Base-by-base conservation (phyloP, 106 monocot species). In the Dioscorea alata region DNA sequence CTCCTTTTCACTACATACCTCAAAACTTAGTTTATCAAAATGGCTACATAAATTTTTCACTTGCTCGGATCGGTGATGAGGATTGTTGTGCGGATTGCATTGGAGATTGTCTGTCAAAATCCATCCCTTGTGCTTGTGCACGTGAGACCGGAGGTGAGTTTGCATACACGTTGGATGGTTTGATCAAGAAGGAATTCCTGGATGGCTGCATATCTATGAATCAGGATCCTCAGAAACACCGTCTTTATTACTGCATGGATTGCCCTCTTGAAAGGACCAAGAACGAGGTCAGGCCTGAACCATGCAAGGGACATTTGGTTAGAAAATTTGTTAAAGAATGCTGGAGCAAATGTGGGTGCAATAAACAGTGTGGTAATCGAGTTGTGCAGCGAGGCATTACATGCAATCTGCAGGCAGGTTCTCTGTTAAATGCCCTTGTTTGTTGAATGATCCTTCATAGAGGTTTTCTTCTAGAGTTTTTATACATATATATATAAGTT, bases 301-400 rank as follows among this genome's bases (percentile, higher is more conserved):
- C 76, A 33, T 95, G 94, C 71, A 90, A 87, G 54, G 94, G 87
- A 22, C 94, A 94, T 70, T 50, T 78, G 4, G 60, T 84, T 13
- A 76, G 75, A 50, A 91, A 79, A 35, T 92, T 96, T 60, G 78
- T 96, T 1, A 96, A 96, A 50, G 96, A 96, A 49, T 96, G 91
- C 21, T 96, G 96, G 95, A 84, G 73, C 13, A 96, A 96, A 57
- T 96, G 96, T 68, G 96, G 88, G 6, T 96, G 96, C 74, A 81
- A 51, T 22, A 86, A 71, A 61, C 74, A 76, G 57, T 96, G 91
- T 73, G 88, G 88, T 22, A 96, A 96, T 65, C 86, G 96, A 12
- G 71, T 96, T 2, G 96, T 96, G 25, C 91, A 96, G 64, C 76
- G 86, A 69, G 96, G 96, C 9, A 91, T 96, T 19, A 70, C 78